phyloP scores from a whole-genome alignment of 2,329 filamentous ascomycete genomes.

The Chaetomium strumarium region DNA sequence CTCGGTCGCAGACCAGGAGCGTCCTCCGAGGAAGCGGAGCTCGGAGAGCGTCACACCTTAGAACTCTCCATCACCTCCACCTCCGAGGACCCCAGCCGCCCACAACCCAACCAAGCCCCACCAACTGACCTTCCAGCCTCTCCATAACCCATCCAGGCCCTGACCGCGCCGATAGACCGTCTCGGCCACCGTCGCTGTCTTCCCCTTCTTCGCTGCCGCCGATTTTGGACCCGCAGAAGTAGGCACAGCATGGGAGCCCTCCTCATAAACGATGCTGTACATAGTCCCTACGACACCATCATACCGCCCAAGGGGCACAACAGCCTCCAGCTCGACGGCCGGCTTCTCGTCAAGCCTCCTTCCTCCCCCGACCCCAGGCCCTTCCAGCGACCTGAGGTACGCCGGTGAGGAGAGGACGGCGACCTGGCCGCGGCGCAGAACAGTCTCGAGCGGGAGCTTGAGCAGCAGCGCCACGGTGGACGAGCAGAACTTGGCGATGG shows the following conservation, averaged over 20 bases:
- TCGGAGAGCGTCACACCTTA: constrained; percentile 26
- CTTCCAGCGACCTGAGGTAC: constrained; percentile 45
- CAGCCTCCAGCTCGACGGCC: constrained; percentile 54
- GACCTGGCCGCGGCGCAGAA: constrained; percentile 82
- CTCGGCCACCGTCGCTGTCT: constrained; percentile 32
- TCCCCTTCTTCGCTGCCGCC: constrained; percentile 31
- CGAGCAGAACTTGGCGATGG: constrained; percentile 72
- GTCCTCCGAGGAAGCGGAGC: too few relatives aligned
- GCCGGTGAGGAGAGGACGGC: constrained; percentile 55
- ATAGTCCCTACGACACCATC: constrained; percentile 86
- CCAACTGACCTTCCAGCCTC: constrained; percentile 72
- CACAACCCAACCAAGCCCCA: constrained; percentile 72
- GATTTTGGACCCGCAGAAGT: constrained; percentile 24
- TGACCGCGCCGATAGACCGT: constrained; percentile 54
- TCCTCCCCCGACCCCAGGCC: constrained; percentile 1
- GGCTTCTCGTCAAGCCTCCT: constrained; percentile 11
- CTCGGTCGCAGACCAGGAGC: background rate
- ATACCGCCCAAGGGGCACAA: constrained; percentile 76
- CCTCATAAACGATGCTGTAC: constrained; percentile 77
- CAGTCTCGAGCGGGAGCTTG: constrained; percentile 86
- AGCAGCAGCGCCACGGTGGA: constrained; percentile 76
- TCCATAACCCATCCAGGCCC: constrained; percentile 61
- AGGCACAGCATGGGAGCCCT: constrained; percentile 57
- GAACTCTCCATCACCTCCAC: constrained; percentile 56
- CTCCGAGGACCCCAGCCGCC: constrained; percentile 60